A percentile compares a stretch with the other conserved stretches of the same genome.
phyloP scores from a whole-genome alignment of 345 rosid species.

The Hypericum perforatum region DNA sequence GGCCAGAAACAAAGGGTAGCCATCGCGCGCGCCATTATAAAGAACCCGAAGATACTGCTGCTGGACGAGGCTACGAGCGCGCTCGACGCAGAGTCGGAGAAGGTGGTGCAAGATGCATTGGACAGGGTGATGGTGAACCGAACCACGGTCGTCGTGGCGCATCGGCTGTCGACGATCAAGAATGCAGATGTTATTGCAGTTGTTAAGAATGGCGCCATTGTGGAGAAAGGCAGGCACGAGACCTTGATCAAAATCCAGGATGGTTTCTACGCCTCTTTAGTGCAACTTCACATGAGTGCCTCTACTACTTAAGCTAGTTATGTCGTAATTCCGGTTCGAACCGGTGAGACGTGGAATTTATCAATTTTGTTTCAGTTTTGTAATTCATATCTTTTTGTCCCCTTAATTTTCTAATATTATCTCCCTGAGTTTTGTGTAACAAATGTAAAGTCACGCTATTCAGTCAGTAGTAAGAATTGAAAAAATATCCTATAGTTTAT shows the following conservation, averaged over 20 bases:
- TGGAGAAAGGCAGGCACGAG: conserved; percentile 60
- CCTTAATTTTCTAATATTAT: too few relatives aligned
- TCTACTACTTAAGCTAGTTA: too few relatives aligned
- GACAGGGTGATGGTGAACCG: conserved; percentile 49
- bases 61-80: conserved; percentile 75
- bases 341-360: too few relatives aligned
- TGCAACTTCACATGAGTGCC: conserved; percentile 43
- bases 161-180: conserved; percentile 51
- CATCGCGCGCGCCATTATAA: conserved; percentile 64
- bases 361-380: too few relatives aligned
- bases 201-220: conserved; percentile 48
- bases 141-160: conserved; percentile 57
- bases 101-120: conserved; percentile 58
- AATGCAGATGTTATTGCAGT: conserved; percentile 56
- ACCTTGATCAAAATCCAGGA: conserved; percentile 33
- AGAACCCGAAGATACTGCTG: conserved; percentile 52
- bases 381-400: too few relatives aligned
- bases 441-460: too few relatives aligned
- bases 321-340: too few relatives aligned
- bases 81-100: conserved; percentile 60
- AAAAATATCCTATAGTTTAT: too few relatives aligned
- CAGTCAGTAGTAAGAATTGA: too few relatives aligned
- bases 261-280: conserved; percentile 55
- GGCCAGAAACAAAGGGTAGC: conserved; percentile 82
- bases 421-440: too few relatives aligned